phyloP scores from a whole-genome alignment of 179 eudicot genomes.

The Amaranthus tricolor region DNA sequence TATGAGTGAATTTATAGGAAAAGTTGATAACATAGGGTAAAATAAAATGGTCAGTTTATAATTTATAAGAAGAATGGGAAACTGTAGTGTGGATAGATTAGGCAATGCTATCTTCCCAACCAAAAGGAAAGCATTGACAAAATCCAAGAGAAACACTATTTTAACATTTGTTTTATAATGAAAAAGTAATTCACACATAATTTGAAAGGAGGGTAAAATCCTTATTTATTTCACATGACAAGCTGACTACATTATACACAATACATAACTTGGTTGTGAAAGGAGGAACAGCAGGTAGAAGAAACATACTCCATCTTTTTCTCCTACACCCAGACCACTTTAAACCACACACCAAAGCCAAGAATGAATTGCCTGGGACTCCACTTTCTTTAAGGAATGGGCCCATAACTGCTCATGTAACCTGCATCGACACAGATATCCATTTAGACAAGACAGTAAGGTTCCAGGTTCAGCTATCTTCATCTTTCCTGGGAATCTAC shows the following conservation, averaged over 20 bases:
- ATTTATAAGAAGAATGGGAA: too few relatives aligned
- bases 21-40: too few relatives aligned
- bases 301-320: background rate
- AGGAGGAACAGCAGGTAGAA: constrained; percentile 1
- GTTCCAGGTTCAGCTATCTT: background rate
- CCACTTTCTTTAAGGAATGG: constrained; percentile 5
- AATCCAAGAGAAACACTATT: background rate
- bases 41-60: too few relatives aligned
- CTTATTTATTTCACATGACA: background rate
- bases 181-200: background rate
- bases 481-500: background rate
- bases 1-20: too few relatives aligned
- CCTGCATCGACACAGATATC: background rate
- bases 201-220: background rate
- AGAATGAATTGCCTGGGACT: constrained; percentile 42
- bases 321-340: constrained; percentile 11
- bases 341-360: constrained; percentile 28
- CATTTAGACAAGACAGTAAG: background rate
- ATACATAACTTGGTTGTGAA: constrained; percentile 6
- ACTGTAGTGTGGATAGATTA: too few relatives aligned
- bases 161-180: background rate
- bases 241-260: constrained; percentile 6
- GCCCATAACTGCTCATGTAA: background rate
- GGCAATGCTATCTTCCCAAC: background rate
- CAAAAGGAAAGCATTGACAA: background rate